Percentiles rank a stretch among this genome's conserved stretches.
Conservation (phyloP, 352 stramenopile species). For the Globisporangium irregulare region DNA sequence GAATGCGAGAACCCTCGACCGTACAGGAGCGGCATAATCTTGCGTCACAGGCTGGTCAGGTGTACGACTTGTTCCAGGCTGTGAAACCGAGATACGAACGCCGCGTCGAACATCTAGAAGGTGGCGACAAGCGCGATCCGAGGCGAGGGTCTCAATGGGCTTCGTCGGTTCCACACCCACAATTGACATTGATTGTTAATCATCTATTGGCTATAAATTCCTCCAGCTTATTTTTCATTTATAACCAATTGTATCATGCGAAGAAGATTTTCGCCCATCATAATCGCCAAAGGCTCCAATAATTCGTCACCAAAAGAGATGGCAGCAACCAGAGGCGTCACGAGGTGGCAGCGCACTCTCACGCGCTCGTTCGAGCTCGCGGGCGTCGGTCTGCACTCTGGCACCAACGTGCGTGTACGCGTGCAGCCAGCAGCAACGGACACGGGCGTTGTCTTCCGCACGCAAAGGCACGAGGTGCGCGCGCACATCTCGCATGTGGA, state of each 20-base stretch:
- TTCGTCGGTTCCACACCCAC: too few species aligned
- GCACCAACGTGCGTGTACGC: conserved; percentile 26
- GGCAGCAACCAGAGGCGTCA: background rate
- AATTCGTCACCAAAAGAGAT: background rate
- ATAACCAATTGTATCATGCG: background rate
- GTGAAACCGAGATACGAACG: too few species aligned
- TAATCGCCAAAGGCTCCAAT: background rate
- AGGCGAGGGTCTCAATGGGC: too few species aligned
- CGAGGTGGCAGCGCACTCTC: conserved; percentile 46
- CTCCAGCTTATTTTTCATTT: background rate
- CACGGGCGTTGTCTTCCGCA: conserved; percentile 35
- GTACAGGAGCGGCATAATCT: too few species aligned
- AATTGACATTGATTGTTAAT: too few species aligned
- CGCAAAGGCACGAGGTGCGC: conserved; percentile 15
- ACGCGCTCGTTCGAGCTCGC: conserved; percentile 41
- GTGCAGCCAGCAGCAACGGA: conserved; percentile 31
- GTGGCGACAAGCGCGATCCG: too few species aligned
- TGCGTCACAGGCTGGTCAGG: too few species aligned
- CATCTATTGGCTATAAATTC: background rate
- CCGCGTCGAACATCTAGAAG: too few species aligned
- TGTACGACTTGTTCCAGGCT: too few species aligned
- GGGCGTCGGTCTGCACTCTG: conserved; percentile 63
- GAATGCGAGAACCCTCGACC: too few species aligned
- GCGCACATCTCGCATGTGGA: conserved; percentile 40
- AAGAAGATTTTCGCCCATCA: background rate